Conservation (phyloP, 169 alveolate genomes). For the Eimeria brunetti region DNA sequence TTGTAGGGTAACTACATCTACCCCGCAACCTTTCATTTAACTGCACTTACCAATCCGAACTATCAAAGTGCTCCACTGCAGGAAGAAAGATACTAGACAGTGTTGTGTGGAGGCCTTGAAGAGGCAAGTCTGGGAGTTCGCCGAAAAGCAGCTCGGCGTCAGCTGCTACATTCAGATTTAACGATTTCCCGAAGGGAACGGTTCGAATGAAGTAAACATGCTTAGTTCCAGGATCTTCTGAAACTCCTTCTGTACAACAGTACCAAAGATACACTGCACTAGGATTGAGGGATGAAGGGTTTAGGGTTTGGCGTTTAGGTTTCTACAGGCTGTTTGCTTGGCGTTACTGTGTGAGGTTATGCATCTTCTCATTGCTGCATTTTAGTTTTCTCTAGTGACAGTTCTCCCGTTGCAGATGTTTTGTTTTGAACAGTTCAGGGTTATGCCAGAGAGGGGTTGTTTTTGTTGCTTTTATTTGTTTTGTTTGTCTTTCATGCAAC, state of each 20-base stretch:
- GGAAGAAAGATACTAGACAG: constrained; percentile 86
- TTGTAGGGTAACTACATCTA: neutral
- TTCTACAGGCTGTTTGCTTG: too few relatives aligned
- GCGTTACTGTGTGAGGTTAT: too few relatives aligned
- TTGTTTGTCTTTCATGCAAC: neutral
- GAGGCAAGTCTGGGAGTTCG: constrained; percentile 88
- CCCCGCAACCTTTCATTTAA: neutral
- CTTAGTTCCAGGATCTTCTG: neutral
- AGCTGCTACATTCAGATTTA: constrained; percentile 81
- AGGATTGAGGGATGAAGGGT: neutral
- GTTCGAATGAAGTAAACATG: constrained; percentile 83
- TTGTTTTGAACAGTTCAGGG: neutral
- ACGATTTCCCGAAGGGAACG: constrained; percentile 84
- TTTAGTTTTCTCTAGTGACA: neutral
- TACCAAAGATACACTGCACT: neutral
- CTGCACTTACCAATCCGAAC: constrained; percentile 14
- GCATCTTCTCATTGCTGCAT: neutral
- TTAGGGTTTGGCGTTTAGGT: too few relatives aligned
- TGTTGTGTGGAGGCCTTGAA: constrained; percentile 86
- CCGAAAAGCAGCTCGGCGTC: constrained; percentile 89
- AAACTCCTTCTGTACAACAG: constrained; percentile 46
- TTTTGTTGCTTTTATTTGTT: too few relatives aligned
- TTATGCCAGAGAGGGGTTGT: neutral
- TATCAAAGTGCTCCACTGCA: constrained; percentile 75
- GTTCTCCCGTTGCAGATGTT: neutral